Conservation (phyloP, 1,284 basidiomycete species). For the Pseudozyma flocculosa region DNA sequence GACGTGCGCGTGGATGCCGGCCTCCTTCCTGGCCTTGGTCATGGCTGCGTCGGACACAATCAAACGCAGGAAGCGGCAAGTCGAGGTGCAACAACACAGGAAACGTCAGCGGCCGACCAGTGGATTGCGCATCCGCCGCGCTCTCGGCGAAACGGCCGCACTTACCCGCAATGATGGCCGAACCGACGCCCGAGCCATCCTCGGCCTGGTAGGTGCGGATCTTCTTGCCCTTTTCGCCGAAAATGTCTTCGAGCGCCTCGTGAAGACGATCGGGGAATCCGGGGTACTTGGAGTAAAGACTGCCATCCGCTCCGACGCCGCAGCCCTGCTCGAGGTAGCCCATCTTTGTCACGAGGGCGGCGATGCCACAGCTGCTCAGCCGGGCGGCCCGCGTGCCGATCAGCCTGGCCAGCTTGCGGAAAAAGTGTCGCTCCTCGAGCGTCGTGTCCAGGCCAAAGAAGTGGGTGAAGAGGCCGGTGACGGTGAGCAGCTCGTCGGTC, state of each 20-base stretch:
- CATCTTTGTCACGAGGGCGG: slow-evolving; percentile 54
- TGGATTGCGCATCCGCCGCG: no score
- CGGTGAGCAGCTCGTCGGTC: slow-evolving; percentile 94
- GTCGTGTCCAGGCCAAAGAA: slow-evolving; percentile 57
- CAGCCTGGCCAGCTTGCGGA: slow-evolving; percentile 70
- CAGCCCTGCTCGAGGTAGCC: slow-evolving; percentile 50
- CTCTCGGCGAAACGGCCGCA: no score
- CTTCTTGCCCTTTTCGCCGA: slow-evolving; percentile 50
- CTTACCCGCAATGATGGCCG: slow-evolving; percentile 47
- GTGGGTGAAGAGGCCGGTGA: slow-evolving; percentile 84
- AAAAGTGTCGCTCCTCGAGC: slow-evolving; percentile 52
- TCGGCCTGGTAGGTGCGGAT: slow-evolving; percentile 53
- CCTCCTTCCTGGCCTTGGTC: slow-evolving; percentile 48
- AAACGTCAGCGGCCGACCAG: no score
- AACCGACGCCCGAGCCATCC: slow-evolving; percentile 54
- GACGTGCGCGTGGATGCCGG: slow-evolving; percentile 40
- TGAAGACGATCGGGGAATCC: slow-evolving; percentile 52
- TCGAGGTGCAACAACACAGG: no score
- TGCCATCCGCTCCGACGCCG: slow-evolving; percentile 52
- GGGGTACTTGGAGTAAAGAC: slow-evolving; percentile 54
- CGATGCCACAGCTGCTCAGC: slow-evolving; percentile 53
- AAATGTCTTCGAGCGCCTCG: slow-evolving; percentile 55
- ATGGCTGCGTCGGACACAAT: no score
- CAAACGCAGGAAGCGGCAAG: no score
- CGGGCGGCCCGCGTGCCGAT: slow-evolving; percentile 56